Evolutionary conservation across 345 rosid species (phyloP).

Genomic region (Barbarea vulgaris): DNA sequence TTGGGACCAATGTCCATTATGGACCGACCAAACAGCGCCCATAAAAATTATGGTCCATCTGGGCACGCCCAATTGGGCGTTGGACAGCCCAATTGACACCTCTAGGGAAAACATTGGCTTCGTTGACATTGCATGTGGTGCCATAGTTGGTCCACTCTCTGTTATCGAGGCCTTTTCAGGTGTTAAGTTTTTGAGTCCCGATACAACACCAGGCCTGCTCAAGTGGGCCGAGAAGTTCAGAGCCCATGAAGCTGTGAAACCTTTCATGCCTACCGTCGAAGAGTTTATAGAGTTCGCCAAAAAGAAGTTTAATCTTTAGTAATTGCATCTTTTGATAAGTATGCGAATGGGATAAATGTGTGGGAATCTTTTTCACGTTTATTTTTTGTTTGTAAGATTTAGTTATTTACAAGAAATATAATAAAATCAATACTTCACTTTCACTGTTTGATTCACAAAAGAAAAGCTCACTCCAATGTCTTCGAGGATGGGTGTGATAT

Average conservation of each 20-base stretch:
- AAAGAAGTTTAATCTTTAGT: constrained; percentile 32
- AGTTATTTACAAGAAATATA: not conserved
- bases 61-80: too few species aligned
- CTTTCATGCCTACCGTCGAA: constrained; percentile 60
- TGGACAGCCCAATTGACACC: too few species aligned
- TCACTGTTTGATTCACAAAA: not conserved
- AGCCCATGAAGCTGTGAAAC: constrained; percentile 62
- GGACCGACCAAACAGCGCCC: too few species aligned
- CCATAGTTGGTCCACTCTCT: constrained; percentile 57
- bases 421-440: not conserved
- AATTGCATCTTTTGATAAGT: not conserved
- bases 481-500: too few species aligned
- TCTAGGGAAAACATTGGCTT: constrained; percentile 60
- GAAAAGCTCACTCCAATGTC: not conserved
- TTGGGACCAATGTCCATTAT: too few species aligned
- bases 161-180: constrained; percentile 46
- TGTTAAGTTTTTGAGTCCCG: constrained; percentile 47
- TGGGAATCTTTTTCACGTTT: not conserved
- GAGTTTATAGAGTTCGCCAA: constrained; percentile 49
- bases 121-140: constrained; percentile 65
- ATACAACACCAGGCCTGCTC: constrained; percentile 53
- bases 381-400: not conserved
- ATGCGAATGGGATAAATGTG: not conserved
- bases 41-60: too few species aligned
- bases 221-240: constrained; percentile 62